phyloP scores from a whole-genome alignment of 2,329 filamentous ascomycete genomes.

The Pseudopyricularia javanii region DNA sequence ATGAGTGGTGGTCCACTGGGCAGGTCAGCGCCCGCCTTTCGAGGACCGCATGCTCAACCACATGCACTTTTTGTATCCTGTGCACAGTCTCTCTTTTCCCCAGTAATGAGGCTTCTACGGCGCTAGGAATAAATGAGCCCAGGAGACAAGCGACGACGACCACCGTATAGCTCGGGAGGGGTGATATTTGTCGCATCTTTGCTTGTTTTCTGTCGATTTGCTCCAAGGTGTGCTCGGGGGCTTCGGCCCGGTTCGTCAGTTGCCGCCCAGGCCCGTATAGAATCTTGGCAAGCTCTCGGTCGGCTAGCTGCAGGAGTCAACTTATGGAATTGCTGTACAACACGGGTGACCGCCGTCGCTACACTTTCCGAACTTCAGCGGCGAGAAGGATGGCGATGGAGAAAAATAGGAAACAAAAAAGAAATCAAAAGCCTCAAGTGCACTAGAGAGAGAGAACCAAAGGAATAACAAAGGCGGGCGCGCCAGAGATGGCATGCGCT shows the following conservation, averaged over 20 bases:
- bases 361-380: neutral
- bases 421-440: neutral
- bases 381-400: neutral
- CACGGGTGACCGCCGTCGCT: neutral
- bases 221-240: neutral
- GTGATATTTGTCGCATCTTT: neutral
- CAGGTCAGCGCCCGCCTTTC: constrained; percentile 6
- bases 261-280: neutral
- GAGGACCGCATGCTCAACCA: constrained; percentile 6
- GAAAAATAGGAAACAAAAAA: neutral
- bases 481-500: neutral
- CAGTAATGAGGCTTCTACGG: neutral
- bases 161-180: neutral
- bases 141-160: neutral
- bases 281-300: neutral
- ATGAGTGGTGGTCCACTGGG: constrained; percentile 14
- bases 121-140: neutral
- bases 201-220: neutral
- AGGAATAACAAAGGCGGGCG: neutral
- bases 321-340: neutral
- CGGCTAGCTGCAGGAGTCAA: neutral
- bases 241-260: neutral
- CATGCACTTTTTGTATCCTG: constrained; percentile 9
- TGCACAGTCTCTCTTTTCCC: constrained; percentile 3
- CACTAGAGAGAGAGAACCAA: neutral